phyloP scores from a whole-genome alignment of 1,139 yeast species.

The Sugiyamaella sp. region DNA sequence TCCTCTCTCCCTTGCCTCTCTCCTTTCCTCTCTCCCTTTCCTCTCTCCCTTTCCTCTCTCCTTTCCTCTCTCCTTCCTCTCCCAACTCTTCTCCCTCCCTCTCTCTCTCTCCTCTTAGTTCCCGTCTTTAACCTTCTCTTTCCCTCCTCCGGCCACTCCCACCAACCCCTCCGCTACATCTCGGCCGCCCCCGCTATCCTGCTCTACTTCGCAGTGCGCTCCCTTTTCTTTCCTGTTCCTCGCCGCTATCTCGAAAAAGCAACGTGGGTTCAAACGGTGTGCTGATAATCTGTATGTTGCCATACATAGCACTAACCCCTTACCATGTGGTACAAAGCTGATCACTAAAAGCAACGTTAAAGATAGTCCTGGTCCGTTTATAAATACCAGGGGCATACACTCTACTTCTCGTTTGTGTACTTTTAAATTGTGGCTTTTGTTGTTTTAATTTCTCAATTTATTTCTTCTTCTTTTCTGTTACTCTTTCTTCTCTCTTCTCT shows the following conservation, averaged over 20 bases:
- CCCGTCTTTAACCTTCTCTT: too few relatives aligned
- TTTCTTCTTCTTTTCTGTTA: background rate
- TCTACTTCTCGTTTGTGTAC: background rate
- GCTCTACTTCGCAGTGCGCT: too few relatives aligned
- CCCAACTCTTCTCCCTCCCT: too few relatives aligned
- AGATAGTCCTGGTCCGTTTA: conserved; percentile 1
- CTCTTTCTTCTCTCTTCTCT: background rate
- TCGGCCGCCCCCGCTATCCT: too few relatives aligned
- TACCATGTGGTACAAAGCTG: background rate
- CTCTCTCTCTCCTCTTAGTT: too few relatives aligned
- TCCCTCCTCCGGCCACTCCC: too few relatives aligned
- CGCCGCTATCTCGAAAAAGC: conserved; percentile 14
- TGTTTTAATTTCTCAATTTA: too few relatives aligned
- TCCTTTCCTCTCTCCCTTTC: too few relatives aligned
- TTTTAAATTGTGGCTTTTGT: background rate
- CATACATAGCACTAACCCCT: background rate
- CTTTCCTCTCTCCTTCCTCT: background rate
- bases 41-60: background rate
- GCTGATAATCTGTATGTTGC: background rate
- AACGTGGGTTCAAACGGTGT: conserved; percentile 3
- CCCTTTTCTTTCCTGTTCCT: too few relatives aligned
- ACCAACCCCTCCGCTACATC: too few relatives aligned
- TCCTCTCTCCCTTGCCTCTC: too few relatives aligned
- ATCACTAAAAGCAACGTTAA: background rate
- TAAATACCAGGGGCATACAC: conserved; percentile 13